phyloP scores from a whole-genome alignment of 2,329 filamentous ascomycete genomes.

The Ambrosiella beaveri region DNA sequence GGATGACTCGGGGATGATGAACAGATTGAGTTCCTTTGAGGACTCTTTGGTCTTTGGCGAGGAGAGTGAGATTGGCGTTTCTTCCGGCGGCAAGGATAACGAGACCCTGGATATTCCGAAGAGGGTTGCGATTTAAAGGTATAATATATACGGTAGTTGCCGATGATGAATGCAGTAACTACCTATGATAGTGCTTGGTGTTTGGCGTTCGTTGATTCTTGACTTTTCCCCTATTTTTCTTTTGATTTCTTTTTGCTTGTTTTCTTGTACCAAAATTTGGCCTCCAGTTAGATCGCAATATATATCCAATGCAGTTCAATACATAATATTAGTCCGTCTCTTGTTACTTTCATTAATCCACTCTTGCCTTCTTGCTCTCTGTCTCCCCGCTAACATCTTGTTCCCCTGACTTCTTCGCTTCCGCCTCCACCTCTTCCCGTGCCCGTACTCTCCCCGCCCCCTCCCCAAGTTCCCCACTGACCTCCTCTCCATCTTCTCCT shows the following conservation, averaged over 20 bases:
- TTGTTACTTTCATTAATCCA: conserved; percentile 21
- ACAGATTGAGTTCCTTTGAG: conserved; percentile 7
- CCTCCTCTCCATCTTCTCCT: conserved; percentile 36
- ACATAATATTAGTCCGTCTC: no score
- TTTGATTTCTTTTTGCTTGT: neutral
- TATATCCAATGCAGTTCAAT: neutral
- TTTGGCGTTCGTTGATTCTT: neutral
- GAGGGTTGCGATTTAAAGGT: no score
- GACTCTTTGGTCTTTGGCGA: conserved; percentile 1
- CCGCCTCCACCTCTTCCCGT: conserved; percentile 38
- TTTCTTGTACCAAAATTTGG: neutral
- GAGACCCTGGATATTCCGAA: no score
- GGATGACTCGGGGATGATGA: conserved; percentile 9
- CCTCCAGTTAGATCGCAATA: neutral
- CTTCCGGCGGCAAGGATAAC: no score
- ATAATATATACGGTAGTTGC: no score
- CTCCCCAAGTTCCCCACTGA: conserved; percentile 39
- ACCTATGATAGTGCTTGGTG: neutral
- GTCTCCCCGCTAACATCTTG: conserved; percentile 22
- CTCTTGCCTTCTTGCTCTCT: conserved; percentile 31
- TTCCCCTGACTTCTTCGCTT: conserved; percentile 27
- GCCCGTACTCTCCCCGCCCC: conserved; percentile 43
- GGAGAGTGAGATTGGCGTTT: neutral
- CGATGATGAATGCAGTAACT: neutral
- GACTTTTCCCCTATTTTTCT: neutral